These are phyloP conservation scores for Jaapia argillacea DNA, from an alignment of 768 basidiomycete genomes.

Conservation along the genomic window DNA sequence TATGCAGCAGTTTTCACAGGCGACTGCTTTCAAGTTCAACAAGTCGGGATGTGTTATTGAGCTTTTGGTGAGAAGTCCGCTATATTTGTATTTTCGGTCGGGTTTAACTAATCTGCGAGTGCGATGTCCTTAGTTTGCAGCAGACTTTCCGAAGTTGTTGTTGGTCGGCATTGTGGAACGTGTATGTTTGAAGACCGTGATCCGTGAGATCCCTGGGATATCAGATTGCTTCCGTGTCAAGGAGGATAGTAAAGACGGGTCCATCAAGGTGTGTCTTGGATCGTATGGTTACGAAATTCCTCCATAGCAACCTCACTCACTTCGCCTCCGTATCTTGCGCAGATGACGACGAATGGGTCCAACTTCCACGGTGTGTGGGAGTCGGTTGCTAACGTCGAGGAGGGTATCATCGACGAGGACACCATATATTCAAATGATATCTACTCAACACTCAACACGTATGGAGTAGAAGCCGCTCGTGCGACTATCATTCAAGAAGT, in stretches of 20 bases:
- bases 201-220: slow-evolving; percentile 88
- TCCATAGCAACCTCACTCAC: too few relatives aligned
- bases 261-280: slow-evolving; percentile 33
- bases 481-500: slow-evolving; percentile 87
- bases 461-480: slow-evolving; percentile 96
- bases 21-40: slow-evolving; percentile 66
- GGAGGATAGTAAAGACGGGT: slow-evolving; percentile 44
- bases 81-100: slow-evolving; percentile 1
- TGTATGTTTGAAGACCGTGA: slow-evolving; percentile 71
- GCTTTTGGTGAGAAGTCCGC: slow-evolving; percentile 63
- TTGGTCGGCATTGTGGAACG: slow-evolving; percentile 90
- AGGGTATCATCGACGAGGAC: slow-evolving; percentile 43
- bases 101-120: not conserved
- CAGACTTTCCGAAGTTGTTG: slow-evolving; percentile 85
- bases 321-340: slow-evolving; percentile 5
- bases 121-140: slow-evolving; percentile 43
- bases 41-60: slow-evolving; percentile 62
- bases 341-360: slow-evolving; percentile 88
- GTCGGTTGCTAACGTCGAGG: slow-evolving; percentile 41
- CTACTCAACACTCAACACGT: slow-evolving; percentile 80
- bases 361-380: slow-evolving; percentile 88
- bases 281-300: slow-evolving; percentile 3
- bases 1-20: slow-evolving; percentile 46
- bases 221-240: slow-evolving; percentile 75
- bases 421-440: slow-evolving; percentile 92